Evolutionary conservation across 2,329 filamentous ascomycete genomes (phyloP).

Genomic region (Talaromyces verruculosus): DNA sequence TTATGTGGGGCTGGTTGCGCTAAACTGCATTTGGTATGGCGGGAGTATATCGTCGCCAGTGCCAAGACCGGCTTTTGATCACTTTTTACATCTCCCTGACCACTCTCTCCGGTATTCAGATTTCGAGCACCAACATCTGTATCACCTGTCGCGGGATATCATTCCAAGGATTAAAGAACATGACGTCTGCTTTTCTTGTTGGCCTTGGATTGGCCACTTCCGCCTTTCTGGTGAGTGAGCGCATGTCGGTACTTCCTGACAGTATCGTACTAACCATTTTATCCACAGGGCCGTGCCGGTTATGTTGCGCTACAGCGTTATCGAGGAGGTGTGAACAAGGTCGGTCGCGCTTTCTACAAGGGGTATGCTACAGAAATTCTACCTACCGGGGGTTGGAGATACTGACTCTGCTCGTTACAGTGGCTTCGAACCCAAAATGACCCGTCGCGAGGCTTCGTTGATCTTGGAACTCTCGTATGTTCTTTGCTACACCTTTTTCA

Average conservation of each 20-base stretch:
- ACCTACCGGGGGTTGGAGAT: constrained; percentile 21
- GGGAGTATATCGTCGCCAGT: neutral
- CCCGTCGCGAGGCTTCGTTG: constrained; percentile 80
- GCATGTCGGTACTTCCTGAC: neutral
- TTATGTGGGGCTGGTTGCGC: constrained; percentile 20
- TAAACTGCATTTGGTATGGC: neutral
- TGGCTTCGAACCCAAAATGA: constrained; percentile 97
- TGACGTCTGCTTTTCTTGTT: constrained; percentile 46
- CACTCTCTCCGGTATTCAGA: neutral
- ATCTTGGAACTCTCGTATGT: constrained; percentile 84
- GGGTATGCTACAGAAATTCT: constrained; percentile 48
- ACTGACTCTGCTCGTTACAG: constrained; percentile 25
- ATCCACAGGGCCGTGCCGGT: constrained; percentile 77
- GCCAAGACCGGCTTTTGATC: constrained; percentile 39
- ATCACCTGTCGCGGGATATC: neutral
- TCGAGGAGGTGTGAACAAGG: constrained; percentile 64
- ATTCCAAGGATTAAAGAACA: constrained; percentile 23
- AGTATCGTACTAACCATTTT: constrained; percentile 18
- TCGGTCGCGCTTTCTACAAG: constrained; percentile 95
- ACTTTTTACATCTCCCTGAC: constrained; percentile 23
- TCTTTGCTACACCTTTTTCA: constrained; percentile 4
- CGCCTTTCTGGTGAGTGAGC: constrained; percentile 71
- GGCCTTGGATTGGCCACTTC: constrained; percentile 54
- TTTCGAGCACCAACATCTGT: neutral
- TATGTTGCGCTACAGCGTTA: constrained; percentile 84